Evolutionary conservation across 441 rosid genomes (phyloP), one percentile per base, ranked within the genome.

Genomic region (Populus hybrid): DNA sequence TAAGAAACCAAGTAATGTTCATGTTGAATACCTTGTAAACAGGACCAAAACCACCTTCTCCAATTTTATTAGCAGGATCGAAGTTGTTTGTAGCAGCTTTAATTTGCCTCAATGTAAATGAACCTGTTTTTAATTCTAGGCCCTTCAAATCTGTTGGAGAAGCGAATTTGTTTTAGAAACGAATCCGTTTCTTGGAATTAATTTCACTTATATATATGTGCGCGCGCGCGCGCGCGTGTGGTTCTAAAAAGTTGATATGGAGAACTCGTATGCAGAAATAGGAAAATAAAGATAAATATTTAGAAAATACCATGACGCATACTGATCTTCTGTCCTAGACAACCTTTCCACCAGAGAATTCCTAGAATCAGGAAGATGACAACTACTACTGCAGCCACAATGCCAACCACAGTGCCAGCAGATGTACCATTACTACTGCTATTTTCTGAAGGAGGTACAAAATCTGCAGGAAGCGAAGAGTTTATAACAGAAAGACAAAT

Each of bases 41-140:
- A 30, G 89, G 71, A 57, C 89, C 91, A 76, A 88, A 88, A 23
- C 91, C 91, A 19, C 91, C 91, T 81, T 86, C 91, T 38, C 91
- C 89, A 59, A 88, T 86, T 75, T 86, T 88, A 73, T 84, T 78
- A 24, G 70, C 78, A 32, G 30, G 68, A 66, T 77, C 81, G 65
- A 88, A 86, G 76, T 86, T 81, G 69, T 82, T 78, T 53, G 88
- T 86, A 11, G 89, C 91, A 67, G 80, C 85, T 78, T 82, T 86
- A 42, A 88, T 83, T 80, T 85, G 88, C 66, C 78, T 72, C 66
- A 84, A 38, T 6, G 85, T 79, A 40, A 85, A 88, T 9, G 81
- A 72, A 63, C 85, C 82, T 32, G 81, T 82, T 65, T 83, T 84
- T 35, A 83, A 23, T 71, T 82, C 88, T 63, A 82, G 32, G 57